Conservation (phyloP, 129 eudicot genomes). For the Saposhnikovia divaricata region DNA sequence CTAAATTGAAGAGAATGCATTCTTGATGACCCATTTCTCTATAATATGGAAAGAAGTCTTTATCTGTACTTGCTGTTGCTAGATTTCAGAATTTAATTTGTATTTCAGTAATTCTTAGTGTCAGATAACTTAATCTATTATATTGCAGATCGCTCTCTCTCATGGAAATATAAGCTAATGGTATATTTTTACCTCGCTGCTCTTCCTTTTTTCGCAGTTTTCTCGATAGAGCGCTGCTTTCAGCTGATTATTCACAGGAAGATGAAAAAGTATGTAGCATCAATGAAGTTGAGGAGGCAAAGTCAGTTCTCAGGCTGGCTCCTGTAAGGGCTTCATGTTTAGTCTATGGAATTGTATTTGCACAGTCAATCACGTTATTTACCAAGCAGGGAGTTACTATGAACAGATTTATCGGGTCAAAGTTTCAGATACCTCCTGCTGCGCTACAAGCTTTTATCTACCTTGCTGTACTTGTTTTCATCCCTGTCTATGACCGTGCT, state of each 20-base stretch:
- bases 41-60: not conserved
- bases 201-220: slow-evolving; percentile 20
- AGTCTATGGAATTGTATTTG: slow-evolving; percentile 41
- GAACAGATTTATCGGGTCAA: slow-evolving; percentile 51
- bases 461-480: slow-evolving; percentile 31
- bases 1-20: not conserved
- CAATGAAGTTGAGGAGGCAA: slow-evolving; percentile 50
- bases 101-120: not conserved
- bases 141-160: not conserved
- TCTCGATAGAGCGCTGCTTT: slow-evolving; percentile 47
- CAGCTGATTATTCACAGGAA: slow-evolving; percentile 21
- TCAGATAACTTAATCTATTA: not conserved
- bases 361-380: slow-evolving; percentile 58
- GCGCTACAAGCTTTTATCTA: slow-evolving; percentile 45
- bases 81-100: not conserved
- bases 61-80: not conserved
- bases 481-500: slow-evolving; percentile 56
- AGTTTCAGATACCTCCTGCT: slow-evolving; percentile 58
- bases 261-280: slow-evolving; percentile 23
- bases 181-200: not conserved
- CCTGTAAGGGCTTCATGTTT: slow-evolving; percentile 64
- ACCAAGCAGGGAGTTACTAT: slow-evolving; percentile 73
- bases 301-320: slow-evolving; percentile 32
- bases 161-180: not conserved
- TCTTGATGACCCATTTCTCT: not conserved